Percentiles rank a stretch among this genome's conserved stretches.
phyloP scores from a whole-genome alignment of 495 filamentous ascomycete genomes.

The Amorphotheca resinae region DNA sequence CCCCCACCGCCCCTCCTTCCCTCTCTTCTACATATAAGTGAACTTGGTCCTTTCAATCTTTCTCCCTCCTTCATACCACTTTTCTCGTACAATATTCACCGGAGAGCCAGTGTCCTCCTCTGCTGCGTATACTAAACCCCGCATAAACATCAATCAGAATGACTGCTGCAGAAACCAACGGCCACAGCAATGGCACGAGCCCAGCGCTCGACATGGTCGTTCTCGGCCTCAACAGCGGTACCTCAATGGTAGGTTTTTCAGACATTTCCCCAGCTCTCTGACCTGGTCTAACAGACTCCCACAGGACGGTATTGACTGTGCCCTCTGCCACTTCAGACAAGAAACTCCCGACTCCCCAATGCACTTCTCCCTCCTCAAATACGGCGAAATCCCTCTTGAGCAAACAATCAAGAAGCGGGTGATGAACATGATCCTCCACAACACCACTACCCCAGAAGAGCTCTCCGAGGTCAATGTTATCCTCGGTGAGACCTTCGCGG shows the following conservation, averaged over 20 bases:
- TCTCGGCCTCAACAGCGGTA: slow-evolving; percentile 38
- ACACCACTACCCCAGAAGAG: slow-evolving; percentile 38
- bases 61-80: no score
- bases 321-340: slow-evolving; percentile 37
- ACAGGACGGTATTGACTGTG: slow-evolving; percentile 36
- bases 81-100: no score
- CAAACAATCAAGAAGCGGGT: slow-evolving; percentile 41
- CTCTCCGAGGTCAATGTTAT: slow-evolving; percentile 40
- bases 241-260: slow-evolving; percentile 25
- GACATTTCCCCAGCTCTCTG: background rate
- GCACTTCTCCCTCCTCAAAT: slow-evolving; percentile 34
- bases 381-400: slow-evolving; percentile 34
- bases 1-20: no score
- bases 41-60: no score
- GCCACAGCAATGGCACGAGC: slow-evolving; percentile 31
- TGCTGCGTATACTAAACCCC: no score
- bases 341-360: slow-evolving; percentile 35
- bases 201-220: slow-evolving; percentile 35
- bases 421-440: slow-evolving; percentile 41
- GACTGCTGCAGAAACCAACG: slow-evolving; percentile 28
- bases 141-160: no score
- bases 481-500: slow-evolving; percentile 38
- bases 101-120: no score
- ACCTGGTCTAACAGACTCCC: background rate
- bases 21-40: no score